Percentiles rank a stretch among this genome's conserved stretches.
Conservation (phyloP, 208 protist species). For the Wallacemonas rigidus region DNA sequence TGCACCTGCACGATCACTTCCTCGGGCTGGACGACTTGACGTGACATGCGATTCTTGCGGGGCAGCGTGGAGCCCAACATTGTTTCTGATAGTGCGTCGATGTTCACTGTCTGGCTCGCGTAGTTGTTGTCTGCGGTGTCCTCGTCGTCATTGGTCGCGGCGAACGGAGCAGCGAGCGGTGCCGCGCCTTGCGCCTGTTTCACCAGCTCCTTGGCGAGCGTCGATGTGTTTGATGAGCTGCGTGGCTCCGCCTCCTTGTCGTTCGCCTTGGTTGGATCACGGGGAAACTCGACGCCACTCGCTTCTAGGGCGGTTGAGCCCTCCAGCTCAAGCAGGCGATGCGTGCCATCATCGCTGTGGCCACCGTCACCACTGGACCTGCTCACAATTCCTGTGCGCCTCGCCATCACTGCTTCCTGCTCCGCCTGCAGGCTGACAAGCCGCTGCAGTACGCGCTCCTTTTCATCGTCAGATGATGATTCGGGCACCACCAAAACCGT, state of each 20-base stretch:
- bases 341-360: background rate
- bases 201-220: slow-evolving; percentile 34
- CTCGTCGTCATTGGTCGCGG: background rate
- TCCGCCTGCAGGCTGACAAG: slow-evolving; percentile 74
- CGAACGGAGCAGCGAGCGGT: slow-evolving; percentile 33
- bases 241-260: background rate
- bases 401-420: slow-evolving; percentile 52
- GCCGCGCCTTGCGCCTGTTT: slow-evolving; percentile 32
- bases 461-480: slow-evolving; percentile 38
- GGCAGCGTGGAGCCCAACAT: background rate
- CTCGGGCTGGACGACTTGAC: background rate
- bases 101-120: slow-evolving; percentile 15
- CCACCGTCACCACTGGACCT: background rate
- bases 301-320: background rate
- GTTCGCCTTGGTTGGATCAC: background rate
- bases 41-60: background rate
- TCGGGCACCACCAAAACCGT: slow-evolving; percentile 65
- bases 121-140: slow-evolving; percentile 4
- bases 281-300: background rate
- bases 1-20: slow-evolving; percentile 2
- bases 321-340: slow-evolving; percentile 2
- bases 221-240: slow-evolving; percentile 5
- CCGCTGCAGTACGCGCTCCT: slow-evolving; percentile 75
- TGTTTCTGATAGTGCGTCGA: slow-evolving; percentile 6
- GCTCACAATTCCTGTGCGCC: background rate